Base-by-base conservation (phyloP, 2,329 filamentous ascomycete genomes). In the Dothideomycetes sp. region DNA sequence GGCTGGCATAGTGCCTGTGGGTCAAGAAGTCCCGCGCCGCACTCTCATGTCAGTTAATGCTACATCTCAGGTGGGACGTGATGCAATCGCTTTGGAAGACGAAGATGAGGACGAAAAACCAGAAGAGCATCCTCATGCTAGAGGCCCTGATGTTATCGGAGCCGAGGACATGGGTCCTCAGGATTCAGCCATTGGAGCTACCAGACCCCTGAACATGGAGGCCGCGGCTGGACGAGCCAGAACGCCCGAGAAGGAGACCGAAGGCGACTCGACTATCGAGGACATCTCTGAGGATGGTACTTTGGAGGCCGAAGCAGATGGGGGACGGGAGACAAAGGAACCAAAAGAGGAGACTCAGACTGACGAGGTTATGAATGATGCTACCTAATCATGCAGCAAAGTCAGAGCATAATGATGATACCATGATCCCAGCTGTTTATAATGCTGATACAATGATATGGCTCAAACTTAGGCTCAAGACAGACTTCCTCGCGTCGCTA, bases 101-200 rank as follows among this genome's bases (percentile, higher is more conserved):
- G 52, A 60, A 28, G 59, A 56, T 6, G 50, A 64, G 41, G 61
- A 58, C 6, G 64, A 64, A 36, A 47, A 42, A 41, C 61, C 66
- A 25, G 80, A 84, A 45, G 70, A 78, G 38, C 54, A 64, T 3
- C 84, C 87, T 4, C 86, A 94, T 61, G 86, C 84, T 1, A 74
- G 86, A 28, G 89, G 89, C 0, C 91, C 91, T 0, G 78, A 85
- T 20, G 73, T 85, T 51, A 82, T 96, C 36, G 89, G 88, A 4
- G 78, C 87, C 45, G 79, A 84, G 51, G 91, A 98, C 57, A 82
- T 85, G 49, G 91, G 91, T 0, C 79, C 84, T 8, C 88, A 70
- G 84, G 40, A 64, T 58, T 12, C 65, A 59, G 28, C 56, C 11
- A 28, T 52, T 2, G 52, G 48, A 1, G 50, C 43, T 1, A 51